Evolutionary conservation across 2,329 filamentous ascomycete species (phyloP), one percentile per base, ranked within the genome.

Genomic region (Scytalidium sp.): DNA sequence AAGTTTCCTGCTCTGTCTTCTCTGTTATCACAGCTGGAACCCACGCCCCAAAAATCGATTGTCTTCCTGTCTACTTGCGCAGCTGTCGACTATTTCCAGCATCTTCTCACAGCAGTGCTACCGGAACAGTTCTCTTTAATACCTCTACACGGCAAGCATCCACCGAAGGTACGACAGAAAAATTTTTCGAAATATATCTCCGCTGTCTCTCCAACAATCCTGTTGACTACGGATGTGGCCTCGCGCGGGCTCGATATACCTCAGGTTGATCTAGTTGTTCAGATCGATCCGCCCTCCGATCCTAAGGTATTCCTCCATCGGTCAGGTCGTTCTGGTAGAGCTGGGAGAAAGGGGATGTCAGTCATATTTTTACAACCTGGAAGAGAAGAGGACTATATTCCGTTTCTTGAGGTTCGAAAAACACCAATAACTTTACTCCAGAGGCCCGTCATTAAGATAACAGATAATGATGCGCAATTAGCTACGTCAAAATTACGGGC

Each of bases 281-380:
- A 97, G 65, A 76, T 97, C 41, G 92, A 97, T 64, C 88, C 85
- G 2, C 85, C 85, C 2, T 90, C 87, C 39, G 92, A 97, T 60
- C 90, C 92, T 0, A 97, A 97, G 67, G 91, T 88, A 10, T 97
- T 97, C 63, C 90, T 99, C 52, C 94, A 99, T 68, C 86, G 94
- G 4, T 88, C 94, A 22, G 94, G 94, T 1, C 81, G 94, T 56
- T 90, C 94, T 1, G 94, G 94, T 0, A 81, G 94, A 19, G 96
- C 96, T 64, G 92, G 92, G 0, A 80, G 93, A 54, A 85, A 86
- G 53, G 94, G 94, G 0, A 72, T 97, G 19, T 90, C 91, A 13
- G 81, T 97, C 1, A 85, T 95, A 1, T 85, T 99, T 66, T 76
- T 99, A 17, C 89, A 88, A 7, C 87, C 89, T 0, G 91, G 91